Evolutionary conservation across 163 green algal genomes (phyloP), one percentile per base, ranked within the genome.

Genomic region (Prototheca cutis): DNA sequence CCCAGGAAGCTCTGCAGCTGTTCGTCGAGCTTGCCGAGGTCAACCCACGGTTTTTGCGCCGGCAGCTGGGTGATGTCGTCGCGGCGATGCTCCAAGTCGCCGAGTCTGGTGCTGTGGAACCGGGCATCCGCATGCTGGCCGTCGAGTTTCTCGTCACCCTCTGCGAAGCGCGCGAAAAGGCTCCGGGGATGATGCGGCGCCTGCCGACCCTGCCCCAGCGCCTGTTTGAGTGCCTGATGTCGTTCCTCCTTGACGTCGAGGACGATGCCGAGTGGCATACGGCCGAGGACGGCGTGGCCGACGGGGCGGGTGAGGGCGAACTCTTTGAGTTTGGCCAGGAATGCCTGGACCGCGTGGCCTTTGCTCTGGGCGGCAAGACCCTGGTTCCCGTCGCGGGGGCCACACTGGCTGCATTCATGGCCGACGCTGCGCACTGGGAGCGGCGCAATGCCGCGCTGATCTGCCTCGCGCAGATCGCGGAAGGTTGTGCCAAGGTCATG

Each of bases 401-500:
- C 17, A 7, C 49, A 24, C 67, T 77, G 53, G 59, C 62, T 18
- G 21, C 54, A 33, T 66, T 77, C 55, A 71, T 90, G 62, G 53
- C 31, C 19, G 80, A 91, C 57, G 51, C 49, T 24, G 24, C 24
- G 0, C 63, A 87, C 65, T 96, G 88, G 88, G 71, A 79, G 63
- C 80, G 86, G 71, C 75, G 93, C 17, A 88, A 96, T 61, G 90
- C 87, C 0, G 82, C 84, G 24, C 85, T 99, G n/a, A 90, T 97
- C 61, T 84, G 74, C 67, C 75, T 98, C 19, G 83, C 91, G 10
- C 91, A 98, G 74, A 95, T 98, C 61, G 93, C 93, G 18, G 93
- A 99, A 78, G 93, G 93, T 19, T 99, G 93, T 75, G 65, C 57
- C 23, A 98, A 97, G 81, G 78, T 91, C 2, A 94, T 97, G 86